phyloP scores from a whole-genome alignment of 2,329 filamentous ascomycete species.

The Nemania sp. region DNA sequence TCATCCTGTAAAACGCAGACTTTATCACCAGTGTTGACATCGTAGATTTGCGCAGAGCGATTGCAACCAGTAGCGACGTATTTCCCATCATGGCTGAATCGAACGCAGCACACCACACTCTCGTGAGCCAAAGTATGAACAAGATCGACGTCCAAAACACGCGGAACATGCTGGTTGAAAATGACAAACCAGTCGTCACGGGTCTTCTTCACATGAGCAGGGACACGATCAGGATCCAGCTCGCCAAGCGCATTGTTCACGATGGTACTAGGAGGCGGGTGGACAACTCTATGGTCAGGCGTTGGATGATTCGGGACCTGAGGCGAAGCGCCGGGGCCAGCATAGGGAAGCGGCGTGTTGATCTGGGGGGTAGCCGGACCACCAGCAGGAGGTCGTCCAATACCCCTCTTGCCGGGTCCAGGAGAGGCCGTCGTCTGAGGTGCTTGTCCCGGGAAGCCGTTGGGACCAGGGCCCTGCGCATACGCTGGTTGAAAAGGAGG shows the following conservation, averaged over 20 bases:
- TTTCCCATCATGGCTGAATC: conserved; percentile 94
- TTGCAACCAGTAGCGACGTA: conserved; percentile 98
- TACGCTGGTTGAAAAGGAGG: conserved; percentile 75
- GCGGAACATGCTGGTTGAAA: conserved; percentile 90
- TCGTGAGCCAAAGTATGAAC: conserved; percentile 92
- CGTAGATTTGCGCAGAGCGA: conserved; percentile 98
- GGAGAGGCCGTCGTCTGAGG: conserved; percentile 86
- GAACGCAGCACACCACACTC: conserved; percentile 96
- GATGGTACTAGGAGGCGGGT: conserved; percentile 54
- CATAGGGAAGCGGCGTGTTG: conserved; percentile 84
- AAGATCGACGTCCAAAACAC: conserved; percentile 88
- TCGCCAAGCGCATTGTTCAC: conserved; percentile 75
- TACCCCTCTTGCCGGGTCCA: conserved; percentile 73
- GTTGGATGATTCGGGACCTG: conserved; percentile 82
- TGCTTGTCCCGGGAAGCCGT: conserved; percentile 80
- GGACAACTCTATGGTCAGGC: conserved; percentile 61
- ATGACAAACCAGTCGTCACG: conserved; percentile 94
- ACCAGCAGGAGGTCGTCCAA: conserved; percentile 66
- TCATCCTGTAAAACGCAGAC: conserved; percentile 91
- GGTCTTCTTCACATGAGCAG: conserved; percentile 85
- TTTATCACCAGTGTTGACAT: conserved; percentile 84
- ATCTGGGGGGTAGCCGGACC: conserved; percentile 90
- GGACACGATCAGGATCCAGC: conserved; percentile 82
- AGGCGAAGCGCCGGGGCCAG: conserved; percentile 80
- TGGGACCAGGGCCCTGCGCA: conserved; percentile 60